phyloP scores from a whole-genome alignment of 495 filamentous ascomycete species.

The Parachaetomium inaequale region DNA sequence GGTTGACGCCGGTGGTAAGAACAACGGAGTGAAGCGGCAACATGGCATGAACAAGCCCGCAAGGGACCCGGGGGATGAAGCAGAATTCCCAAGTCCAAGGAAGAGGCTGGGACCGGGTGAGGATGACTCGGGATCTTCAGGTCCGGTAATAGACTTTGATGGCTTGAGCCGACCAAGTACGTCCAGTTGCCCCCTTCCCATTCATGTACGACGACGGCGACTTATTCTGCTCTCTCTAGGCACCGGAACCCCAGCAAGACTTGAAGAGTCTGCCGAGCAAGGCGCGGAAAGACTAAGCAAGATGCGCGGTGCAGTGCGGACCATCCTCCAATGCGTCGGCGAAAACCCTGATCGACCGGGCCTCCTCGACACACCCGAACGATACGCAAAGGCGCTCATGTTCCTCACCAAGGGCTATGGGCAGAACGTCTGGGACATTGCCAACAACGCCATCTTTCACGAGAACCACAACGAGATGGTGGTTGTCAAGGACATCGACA shows the following conservation, averaged over 20 bases:
- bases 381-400: slow-evolving; percentile 95
- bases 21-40: background rate
- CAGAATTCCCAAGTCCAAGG: no score
- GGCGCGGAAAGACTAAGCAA: slow-evolving; percentile 65
- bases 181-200: background rate
- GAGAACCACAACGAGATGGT: slow-evolving; percentile 96
- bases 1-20: background rate
- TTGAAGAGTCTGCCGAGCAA: slow-evolving; percentile 75
- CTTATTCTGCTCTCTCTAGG: background rate
- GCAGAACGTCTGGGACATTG: slow-evolving; percentile 86
- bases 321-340: slow-evolving; percentile 90
- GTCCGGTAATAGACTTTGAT: slow-evolving; percentile 68
- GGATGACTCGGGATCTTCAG: slow-evolving; percentile 9
- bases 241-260: slow-evolving; percentile 70
- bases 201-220: background rate
- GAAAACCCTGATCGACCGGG: slow-evolving; percentile 93
- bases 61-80: background rate
- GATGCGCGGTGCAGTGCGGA: slow-evolving; percentile 78
- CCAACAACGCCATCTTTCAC: slow-evolving; percentile 92
- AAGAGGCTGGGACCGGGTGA: background rate
- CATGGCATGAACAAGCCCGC: background rate
- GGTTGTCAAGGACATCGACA: slow-evolving; percentile 95
- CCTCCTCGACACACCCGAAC: slow-evolving; percentile 75
- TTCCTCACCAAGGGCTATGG: slow-evolving; percentile 98
- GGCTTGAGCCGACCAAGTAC: slow-evolving; percentile 66